Percentiles rank a stretch among this genome's conserved stretches.
phyloP scores from a whole-genome alignment of 1,284 basidiomycete genomes.

The Takashimella koratensis region DNA sequence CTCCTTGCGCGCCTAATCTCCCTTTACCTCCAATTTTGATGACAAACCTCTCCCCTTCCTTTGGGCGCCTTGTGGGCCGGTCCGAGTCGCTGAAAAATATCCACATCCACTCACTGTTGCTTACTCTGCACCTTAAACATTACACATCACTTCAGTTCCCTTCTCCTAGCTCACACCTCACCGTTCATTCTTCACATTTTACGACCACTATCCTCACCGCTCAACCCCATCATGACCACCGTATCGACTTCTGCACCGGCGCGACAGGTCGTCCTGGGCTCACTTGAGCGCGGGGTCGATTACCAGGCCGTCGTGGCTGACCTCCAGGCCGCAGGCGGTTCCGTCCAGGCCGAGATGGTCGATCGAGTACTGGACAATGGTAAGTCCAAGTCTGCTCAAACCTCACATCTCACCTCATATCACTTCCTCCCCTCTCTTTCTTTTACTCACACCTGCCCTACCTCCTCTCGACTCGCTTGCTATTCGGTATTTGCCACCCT shows the following conservation, averaged over 20 bases:
- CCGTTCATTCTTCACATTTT: neutral
- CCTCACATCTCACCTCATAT: slow-evolving; percentile 36
- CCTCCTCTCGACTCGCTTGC: no score
- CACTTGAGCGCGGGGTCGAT: slow-evolving; percentile 44
- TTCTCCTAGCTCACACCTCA: neutral
- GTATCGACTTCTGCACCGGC: slow-evolving; percentile 3
- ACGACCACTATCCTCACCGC: neutral
- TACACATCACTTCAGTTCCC: neutral
- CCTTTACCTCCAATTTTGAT: neutral
- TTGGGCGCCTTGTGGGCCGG: no score
- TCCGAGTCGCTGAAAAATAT: no score
- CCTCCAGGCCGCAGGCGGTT: slow-evolving; percentile 28
- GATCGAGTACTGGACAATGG: slow-evolving; percentile 47
- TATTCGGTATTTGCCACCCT: no score
- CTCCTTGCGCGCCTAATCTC: no score
- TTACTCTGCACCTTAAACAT: neutral
- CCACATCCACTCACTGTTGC: no score
- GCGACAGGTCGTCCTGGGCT: slow-evolving; percentile 44
- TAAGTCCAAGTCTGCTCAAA: slow-evolving; percentile 40
- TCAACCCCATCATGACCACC: slow-evolving; percentile 1
- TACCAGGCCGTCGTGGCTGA: slow-evolving; percentile 38
- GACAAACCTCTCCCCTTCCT: neutral
- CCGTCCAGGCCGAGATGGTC: slow-evolving; percentile 47
- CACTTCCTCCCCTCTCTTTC: slow-evolving; percentile 43
- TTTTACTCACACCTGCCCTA: slow-evolving; percentile 38